Percentiles rank a stretch among this genome's conserved stretches.
phyloP scores from a whole-genome alignment of 73 alveolate genomes.

The Paraurostyla sp. region DNA sequence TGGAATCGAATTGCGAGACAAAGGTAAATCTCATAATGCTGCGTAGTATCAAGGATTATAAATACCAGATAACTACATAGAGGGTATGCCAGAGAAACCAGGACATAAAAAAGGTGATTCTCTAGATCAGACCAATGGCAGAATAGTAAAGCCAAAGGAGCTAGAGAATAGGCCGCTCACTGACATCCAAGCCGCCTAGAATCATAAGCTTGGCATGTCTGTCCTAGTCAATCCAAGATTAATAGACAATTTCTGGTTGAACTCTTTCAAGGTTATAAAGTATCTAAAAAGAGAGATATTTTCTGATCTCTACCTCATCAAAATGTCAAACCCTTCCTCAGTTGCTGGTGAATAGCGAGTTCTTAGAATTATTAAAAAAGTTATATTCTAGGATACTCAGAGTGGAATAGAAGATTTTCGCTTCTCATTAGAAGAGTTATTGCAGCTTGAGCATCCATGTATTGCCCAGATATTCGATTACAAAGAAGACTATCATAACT shows the following conservation, averaged over 20 bases:
- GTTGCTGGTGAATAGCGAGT: neutral
- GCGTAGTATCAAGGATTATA: neutral
- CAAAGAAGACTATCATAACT: constrained; percentile 32
- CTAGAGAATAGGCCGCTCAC: neutral
- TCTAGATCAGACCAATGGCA: neutral
- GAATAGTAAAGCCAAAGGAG: neutral
- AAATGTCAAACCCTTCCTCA: neutral
- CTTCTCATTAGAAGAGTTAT: constrained; percentile 18
- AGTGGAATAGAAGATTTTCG: constrained; percentile 34
- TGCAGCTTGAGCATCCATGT: constrained; percentile 42
- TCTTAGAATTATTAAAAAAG: constrained; percentile 10
- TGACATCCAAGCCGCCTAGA: neutral
- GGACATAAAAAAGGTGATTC: constrained; percentile 36
- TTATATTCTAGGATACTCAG: neutral
- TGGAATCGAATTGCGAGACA: neutral
- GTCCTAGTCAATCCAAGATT: neutral
- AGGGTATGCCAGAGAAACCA: neutral
- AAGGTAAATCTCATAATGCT: neutral
- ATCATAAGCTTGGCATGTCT: no score
- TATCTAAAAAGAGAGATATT: neutral
- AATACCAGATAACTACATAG: neutral
- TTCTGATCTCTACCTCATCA: constrained; percentile 22
- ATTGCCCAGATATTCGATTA: constrained; percentile 47
- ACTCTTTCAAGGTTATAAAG: neutral
- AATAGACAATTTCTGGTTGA: constrained; percentile 1